Evolutionary conservation across 1,139 yeast species (phyloP).

Genomic region (Torulaspora globosa): DNA sequence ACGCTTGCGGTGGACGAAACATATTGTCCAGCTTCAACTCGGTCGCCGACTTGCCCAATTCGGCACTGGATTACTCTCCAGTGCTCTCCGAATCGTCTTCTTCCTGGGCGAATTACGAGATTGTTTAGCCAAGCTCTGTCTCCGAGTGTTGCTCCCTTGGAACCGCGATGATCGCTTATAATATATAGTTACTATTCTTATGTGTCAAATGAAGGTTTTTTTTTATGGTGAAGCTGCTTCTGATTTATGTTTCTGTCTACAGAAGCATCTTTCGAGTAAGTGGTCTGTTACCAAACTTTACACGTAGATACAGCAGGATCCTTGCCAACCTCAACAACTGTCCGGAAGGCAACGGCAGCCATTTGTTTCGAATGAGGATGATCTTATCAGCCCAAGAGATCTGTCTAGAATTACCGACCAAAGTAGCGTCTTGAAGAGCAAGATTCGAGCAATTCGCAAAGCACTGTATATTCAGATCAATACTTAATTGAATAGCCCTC

Average conservation of each 20-base stretch:
- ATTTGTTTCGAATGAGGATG: no score
- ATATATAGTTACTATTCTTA: slow-evolving; percentile 1
- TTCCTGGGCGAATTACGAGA: slow-evolving; percentile 3
- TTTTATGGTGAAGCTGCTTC: not conserved
- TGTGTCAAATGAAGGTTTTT: not conserved
- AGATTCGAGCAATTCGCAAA: no score
- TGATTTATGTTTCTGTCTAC: not conserved
- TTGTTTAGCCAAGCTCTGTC: not conserved
- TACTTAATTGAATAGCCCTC: not conserved
- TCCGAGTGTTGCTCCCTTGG: not conserved
- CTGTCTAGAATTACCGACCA: no score
- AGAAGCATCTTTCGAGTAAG: not conserved
- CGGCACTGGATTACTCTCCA: slow-evolving; percentile 7
- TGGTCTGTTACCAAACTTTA: not conserved
- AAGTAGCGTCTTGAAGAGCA: no score
- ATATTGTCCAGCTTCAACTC: slow-evolving; percentile 11
- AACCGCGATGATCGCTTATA: not conserved
- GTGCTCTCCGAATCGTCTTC: slow-evolving; percentile 12
- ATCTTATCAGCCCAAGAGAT: no score
- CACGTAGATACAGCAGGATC: no score
- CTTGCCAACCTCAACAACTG: no score
- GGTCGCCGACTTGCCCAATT: slow-evolving; percentile 3
- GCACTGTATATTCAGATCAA: no score
- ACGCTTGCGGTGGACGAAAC: slow-evolving; percentile 1
- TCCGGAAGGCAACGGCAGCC: no score